Evolutionary conservation across 176 grass and related monocot genomes (phyloP).

Genomic region (Alloteropsis semialata): DNA sequence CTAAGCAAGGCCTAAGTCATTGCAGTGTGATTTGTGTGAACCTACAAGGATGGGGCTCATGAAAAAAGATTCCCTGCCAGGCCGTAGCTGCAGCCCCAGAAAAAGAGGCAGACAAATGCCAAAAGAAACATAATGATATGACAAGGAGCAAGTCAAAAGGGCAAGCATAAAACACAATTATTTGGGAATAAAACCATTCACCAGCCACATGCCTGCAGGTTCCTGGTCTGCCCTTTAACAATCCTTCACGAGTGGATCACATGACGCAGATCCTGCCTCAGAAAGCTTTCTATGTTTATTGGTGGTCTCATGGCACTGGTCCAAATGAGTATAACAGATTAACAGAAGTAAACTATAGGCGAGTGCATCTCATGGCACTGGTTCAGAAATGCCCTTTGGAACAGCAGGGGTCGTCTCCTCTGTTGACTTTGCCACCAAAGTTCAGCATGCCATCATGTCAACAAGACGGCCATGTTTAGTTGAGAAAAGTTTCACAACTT

Average conservation of each 20-base stretch:
- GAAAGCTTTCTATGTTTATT: conserved; percentile 32
- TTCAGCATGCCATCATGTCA: conserved; percentile 21
- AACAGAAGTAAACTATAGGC: neutral
- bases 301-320: neutral
- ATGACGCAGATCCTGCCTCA: neutral
- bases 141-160: conserved; percentile 39
- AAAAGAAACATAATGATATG: conserved; percentile 7
- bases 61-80: conserved; percentile 37
- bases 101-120: conserved; percentile 8
- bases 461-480: too few relatives aligned
- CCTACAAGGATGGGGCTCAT: conserved; percentile 13
- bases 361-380: conserved; percentile 26
- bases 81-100: neutral
- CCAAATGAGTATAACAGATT: conserved; percentile 33
- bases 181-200: conserved; percentile 47
- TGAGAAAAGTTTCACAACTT: too few relatives aligned
- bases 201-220: conserved; percentile 20
- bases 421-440: conserved; percentile 43
- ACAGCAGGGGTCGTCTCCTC: conserved; percentile 30
- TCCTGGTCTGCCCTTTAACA: conserved; percentile 19
- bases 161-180: conserved; percentile 29
- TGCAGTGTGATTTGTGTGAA: conserved; percentile 35
- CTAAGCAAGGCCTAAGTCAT: neutral
- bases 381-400: conserved; percentile 12
- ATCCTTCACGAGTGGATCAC: conserved; percentile 31